Conservation (phyloP, 805 yeast genomes). For the Cyberlindnera xishuangbannaensis region DNA sequence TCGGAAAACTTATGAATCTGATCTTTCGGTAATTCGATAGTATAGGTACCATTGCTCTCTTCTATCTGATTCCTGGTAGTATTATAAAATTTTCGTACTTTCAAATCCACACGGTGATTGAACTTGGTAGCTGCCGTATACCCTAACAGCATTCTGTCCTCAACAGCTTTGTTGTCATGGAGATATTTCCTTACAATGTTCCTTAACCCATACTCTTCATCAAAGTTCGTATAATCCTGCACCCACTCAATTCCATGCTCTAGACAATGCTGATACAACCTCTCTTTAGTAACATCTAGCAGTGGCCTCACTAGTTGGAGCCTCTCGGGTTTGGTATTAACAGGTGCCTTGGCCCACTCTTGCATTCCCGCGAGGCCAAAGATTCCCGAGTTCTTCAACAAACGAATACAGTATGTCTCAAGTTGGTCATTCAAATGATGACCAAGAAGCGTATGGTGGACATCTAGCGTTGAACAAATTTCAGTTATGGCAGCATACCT, state of each 20-base stretch:
- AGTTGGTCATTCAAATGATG: slow-evolving; percentile 70
- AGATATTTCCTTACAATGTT: slow-evolving; percentile 43
- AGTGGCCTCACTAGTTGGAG: slow-evolving; percentile 46
- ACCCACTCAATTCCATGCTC: slow-evolving; percentile 47
- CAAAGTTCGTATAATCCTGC: slow-evolving; percentile 60
- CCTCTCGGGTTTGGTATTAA: slow-evolving; percentile 10
- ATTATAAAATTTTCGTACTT: slow-evolving; percentile 8
- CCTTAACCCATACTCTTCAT: slow-evolving; percentile 44
- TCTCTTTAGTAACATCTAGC: slow-evolving; percentile 37
- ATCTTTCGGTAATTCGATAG: slow-evolving; percentile 15
- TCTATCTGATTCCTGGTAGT: background rate
- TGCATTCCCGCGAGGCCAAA: slow-evolving; percentile 58
- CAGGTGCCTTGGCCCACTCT: slow-evolving; percentile 17
- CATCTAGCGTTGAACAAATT: slow-evolving; percentile 32
- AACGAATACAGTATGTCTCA: slow-evolving; percentile 60
- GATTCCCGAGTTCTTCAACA: slow-evolving; percentile 38
- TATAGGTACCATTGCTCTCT: slow-evolving; percentile 4
- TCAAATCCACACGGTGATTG: slow-evolving; percentile 15
- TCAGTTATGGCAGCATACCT: slow-evolving; percentile 42
- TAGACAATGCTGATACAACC: slow-evolving; percentile 42
- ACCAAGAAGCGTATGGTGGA: slow-evolving; percentile 46
- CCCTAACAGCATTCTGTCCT: slow-evolving; percentile 8
- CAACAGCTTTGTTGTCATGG: slow-evolving; percentile 12
- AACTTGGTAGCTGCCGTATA: slow-evolving; percentile 19
- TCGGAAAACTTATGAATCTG: slow-evolving; percentile 16